These are phyloP conservation scores for Xenosphaeropsis pyriputrescens DNA, from an alignment of 2,329 filamentous ascomycete species.

Conservation along the genomic window DNA sequence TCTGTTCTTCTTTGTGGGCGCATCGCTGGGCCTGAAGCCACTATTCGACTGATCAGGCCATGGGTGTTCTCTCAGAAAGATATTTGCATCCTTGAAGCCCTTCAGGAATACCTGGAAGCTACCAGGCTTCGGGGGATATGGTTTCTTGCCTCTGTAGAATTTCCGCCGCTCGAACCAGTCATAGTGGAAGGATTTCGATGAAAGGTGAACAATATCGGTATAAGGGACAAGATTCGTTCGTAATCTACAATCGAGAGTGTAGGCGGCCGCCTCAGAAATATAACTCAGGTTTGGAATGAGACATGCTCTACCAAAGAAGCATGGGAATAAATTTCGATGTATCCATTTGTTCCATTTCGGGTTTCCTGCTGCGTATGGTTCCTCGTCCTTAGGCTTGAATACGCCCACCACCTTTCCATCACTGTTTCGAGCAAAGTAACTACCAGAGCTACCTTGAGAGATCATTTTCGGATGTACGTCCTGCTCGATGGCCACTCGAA, in stretches of 20 bases:
- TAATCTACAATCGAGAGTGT: conserved; percentile 81
- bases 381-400: conserved; percentile 98
- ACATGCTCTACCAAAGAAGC: conserved; percentile 87
- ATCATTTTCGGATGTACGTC: conserved; percentile 93
- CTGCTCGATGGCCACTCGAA: conserved; percentile 77
- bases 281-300: conserved; percentile 96
- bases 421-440: conserved; percentile 87
- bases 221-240: conserved; percentile 90
- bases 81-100: conserved; percentile 91
- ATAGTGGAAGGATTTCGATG: conserved; percentile 95
- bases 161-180: conserved; percentile 92
- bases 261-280: conserved; percentile 93
- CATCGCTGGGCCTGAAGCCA: conserved; percentile 54
- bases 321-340: conserved; percentile 92
- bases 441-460: conserved; percentile 90
- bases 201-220: conserved; percentile 85
- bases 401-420: conserved; percentile 93
- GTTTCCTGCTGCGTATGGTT: conserved; percentile 91
- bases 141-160: conserved; percentile 75
- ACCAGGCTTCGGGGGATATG: conserved; percentile 76
- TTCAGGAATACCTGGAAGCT: conserved; percentile 97
- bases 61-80: conserved; percentile 87
- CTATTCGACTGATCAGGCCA: conserved; percentile 73
- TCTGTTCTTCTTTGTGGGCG: conserved; percentile 52
- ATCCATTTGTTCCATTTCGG: conserved; percentile 99